These are phyloP conservation scores for Taphrina deformans DNA, from an alignment of 1,139 yeast species.

Conservation along the genomic window DNA sequence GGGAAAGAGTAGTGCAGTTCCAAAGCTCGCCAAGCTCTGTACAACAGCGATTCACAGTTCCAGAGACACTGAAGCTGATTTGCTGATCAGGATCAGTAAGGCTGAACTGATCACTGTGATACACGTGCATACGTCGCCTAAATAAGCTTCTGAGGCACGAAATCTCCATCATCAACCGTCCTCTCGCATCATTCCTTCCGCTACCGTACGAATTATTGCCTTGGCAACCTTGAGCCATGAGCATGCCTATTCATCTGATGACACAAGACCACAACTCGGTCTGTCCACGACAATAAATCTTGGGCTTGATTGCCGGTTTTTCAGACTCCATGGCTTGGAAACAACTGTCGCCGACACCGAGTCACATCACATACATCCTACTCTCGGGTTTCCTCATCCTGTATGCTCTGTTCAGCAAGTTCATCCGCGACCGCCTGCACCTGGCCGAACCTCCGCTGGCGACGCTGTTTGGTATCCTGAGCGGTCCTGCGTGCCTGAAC, in stretches of 20 bases:
- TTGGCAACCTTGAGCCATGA: no score
- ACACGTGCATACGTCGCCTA: neutral
- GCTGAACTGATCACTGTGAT: no score
- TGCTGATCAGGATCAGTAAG: neutral
- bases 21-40: no score
- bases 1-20: no score
- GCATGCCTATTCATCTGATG: no score
- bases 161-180: neutral
- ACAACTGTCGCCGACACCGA: conserved; percentile 19
- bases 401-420: conserved; percentile 23
- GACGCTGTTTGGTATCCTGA: conserved; percentile 21
- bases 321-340: conserved; percentile 27
- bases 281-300: no score
- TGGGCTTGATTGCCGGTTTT: no score
- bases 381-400: conserved; percentile 18
- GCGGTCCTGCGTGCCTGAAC: conserved; percentile 20
- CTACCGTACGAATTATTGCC: no score
- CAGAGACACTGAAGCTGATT: neutral
- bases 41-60: no score
- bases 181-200: neutral
- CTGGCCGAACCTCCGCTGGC: conserved; percentile 32
- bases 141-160: neutral
- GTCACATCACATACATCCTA: conserved; percentile 19
- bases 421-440: conserved; percentile 25
- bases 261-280: no score